Base-by-base conservation (phyloP, 2,329 filamentous ascomycete genomes). In the Coniochaeta sp. region DNA sequence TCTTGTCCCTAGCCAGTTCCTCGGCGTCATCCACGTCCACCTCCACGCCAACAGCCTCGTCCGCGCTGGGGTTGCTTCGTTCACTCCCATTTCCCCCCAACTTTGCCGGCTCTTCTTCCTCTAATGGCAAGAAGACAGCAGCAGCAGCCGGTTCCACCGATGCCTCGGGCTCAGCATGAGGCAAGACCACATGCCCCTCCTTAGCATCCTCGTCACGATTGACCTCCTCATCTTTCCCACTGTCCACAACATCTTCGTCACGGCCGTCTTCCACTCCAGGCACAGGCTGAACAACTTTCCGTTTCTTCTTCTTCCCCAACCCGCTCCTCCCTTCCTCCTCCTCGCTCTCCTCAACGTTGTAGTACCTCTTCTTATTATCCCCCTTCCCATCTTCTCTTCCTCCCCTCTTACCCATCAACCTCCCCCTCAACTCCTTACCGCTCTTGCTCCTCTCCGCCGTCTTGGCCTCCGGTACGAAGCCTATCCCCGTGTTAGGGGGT, bases 401-500 rank as follows among this genome's bases (percentile, higher is more conserved):
- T n/a, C 46, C 27, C 16, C 51, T 51, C 51, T 53, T 53, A 16
- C 66, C 66, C 20, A 66, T 60, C 16, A 66, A 28, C 45, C 62
- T 59, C 3, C 64, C 61, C 54, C 64, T 62, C 50, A 72, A 60
- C 24, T 55, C 53, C 22, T 27, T 33, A 28, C 48, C 32, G 7
- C 51, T 66, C 62, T 49, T 61, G 58, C 22, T 58, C 51, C 26
- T 58, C 58, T 32, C 58, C 52, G 9, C 58, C 51, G 24, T 59
- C 50, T 14, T 60, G 61, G 14, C 31, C 6, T 64, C 56, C 3
- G 67, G 58, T 9, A 64, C 60, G 59, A 69, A 74, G 8, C 73
- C 74, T 9, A 76, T 57, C 31, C 73, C 74, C 22, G 68, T 65
- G 58, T 73, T 73, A 31, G 63, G 62, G 8, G 57, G 49, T 7